Conservation (phyloP, 345 rosid genomes). For the Lenwebbia sp. region DNA sequence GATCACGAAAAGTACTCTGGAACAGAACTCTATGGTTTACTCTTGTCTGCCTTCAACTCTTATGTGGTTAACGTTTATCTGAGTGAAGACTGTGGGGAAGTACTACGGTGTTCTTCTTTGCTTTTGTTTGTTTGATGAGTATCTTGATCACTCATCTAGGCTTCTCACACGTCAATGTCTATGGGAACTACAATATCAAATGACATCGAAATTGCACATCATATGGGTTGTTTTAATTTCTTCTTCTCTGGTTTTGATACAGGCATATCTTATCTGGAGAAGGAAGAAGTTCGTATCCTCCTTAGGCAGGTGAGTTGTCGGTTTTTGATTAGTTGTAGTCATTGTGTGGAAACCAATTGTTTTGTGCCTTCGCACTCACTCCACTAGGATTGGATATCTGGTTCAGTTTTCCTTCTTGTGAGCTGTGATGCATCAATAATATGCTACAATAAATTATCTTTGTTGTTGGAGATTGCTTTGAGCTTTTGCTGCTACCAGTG, state of each 20-base stretch:
- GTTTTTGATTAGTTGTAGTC: not conserved
- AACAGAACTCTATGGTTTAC: not conserved
- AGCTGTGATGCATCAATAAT: not conserved
- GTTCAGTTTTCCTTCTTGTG: not conserved
- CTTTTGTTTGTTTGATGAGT: not conserved
- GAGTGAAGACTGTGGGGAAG: not conserved
- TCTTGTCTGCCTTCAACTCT: slow-evolving; percentile 7
- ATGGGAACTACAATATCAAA: not conserved
- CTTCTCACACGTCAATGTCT: not conserved
- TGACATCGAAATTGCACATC: not conserved
- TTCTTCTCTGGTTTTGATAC: not conserved
- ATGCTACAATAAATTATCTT: not conserved
- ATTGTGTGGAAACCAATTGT: not conserved
- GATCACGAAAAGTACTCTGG: not conserved
- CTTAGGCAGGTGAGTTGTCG: slow-evolving; percentile 62
- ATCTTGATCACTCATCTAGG: not conserved
- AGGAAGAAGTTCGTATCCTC: slow-evolving; percentile 88
- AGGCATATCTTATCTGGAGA: slow-evolving; percentile 85
- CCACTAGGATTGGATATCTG: not conserved
- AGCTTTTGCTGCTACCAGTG: not conserved
- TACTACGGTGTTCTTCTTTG: not conserved
- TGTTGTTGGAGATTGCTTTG: not conserved
- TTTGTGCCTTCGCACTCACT: not conserved
- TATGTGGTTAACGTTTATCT: slow-evolving; percentile 10
- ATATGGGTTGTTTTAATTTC: not conserved